Conservation (phyloP, 345 rosid species). For the Nephelium lappaceum region DNA sequence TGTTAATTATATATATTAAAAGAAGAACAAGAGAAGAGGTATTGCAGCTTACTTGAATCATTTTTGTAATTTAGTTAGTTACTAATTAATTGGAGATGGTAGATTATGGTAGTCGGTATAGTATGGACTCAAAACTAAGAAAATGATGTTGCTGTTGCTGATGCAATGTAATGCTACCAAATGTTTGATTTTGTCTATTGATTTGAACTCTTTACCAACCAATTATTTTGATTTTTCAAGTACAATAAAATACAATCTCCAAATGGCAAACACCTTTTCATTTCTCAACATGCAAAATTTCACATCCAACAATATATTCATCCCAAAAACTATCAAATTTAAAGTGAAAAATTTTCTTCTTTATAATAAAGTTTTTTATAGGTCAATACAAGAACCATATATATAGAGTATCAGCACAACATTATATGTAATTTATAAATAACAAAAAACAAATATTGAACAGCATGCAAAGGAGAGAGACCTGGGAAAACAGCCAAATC, state of each 20-base stretch:
- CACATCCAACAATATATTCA: neutral
- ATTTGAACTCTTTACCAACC: slow-evolving; percentile 19
- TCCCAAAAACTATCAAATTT: neutral
- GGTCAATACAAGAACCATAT: neutral
- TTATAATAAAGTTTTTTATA: too few species aligned
- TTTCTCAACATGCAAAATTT: neutral
- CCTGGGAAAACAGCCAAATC: slow-evolving; percentile 11
- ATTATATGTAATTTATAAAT: neutral
- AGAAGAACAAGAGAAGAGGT: neutral
- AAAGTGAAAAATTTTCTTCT: neutral
- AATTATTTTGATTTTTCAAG: neutral
- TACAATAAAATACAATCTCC: neutral
- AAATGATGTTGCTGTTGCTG: neutral
- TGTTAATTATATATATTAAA: neutral
- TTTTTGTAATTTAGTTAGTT: neutral
- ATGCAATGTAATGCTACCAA: neutral
- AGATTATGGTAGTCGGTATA: neutral
- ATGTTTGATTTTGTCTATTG: slow-evolving; percentile 4
- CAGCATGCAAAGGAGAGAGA: slow-evolving; percentile 1
- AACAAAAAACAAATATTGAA: neutral
- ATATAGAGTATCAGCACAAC: neutral
- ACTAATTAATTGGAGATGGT: neutral
- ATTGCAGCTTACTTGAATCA: neutral
- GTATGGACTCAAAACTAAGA: neutral
- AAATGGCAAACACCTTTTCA: neutral